Evolutionary conservation across 169 alveolate genomes (phyloP).

Genomic region (Plasmodium berghei): DNA sequence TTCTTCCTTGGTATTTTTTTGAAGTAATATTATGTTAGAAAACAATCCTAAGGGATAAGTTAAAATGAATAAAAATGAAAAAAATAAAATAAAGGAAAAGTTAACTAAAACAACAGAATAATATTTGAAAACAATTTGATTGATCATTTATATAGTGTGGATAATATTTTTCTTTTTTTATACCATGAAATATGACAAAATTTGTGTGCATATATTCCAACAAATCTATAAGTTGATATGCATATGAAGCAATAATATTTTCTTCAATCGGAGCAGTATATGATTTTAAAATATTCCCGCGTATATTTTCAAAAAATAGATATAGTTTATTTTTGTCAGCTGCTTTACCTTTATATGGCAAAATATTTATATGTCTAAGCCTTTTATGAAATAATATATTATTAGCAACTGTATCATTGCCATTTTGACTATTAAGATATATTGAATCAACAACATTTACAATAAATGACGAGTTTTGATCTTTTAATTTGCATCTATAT

Average conservation of each 20-base stretch:
- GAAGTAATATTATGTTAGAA: conserved; percentile 43
- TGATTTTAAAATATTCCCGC: conserved; percentile 45
- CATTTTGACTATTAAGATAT: conserved; percentile 46
- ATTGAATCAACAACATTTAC: conserved; percentile 40
- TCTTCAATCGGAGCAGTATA: conserved; percentile 63
- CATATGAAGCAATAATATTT: conserved; percentile 55
- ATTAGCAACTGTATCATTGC: conserved; percentile 61
- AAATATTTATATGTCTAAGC: conserved; percentile 53
- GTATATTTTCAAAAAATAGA: conserved; percentile 46
- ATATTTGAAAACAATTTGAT: not conserved
- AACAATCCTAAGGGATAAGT: conserved; percentile 15
- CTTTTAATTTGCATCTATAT: conserved; percentile 43
- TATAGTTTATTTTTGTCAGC: conserved; percentile 63
- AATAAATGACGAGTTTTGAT: conserved; percentile 45
- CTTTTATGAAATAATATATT: conserved; percentile 70
- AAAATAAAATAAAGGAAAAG: not conserved
- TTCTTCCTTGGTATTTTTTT: conserved; percentile 65
- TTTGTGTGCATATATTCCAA: conserved; percentile 69
- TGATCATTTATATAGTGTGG: too few relatives aligned
- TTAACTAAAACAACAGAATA: not conserved
- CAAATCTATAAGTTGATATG: conserved; percentile 57
- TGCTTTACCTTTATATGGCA: conserved; percentile 65
- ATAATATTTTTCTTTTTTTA: too few relatives aligned
- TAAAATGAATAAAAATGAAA: not conserved
- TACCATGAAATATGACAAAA: conserved; percentile 66